Evolutionary conservation across 371 early-diverging fungal genomes (phyloP), one percentile per base, ranked within the genome.

Genomic region (Chytridiales sp.): DNA sequence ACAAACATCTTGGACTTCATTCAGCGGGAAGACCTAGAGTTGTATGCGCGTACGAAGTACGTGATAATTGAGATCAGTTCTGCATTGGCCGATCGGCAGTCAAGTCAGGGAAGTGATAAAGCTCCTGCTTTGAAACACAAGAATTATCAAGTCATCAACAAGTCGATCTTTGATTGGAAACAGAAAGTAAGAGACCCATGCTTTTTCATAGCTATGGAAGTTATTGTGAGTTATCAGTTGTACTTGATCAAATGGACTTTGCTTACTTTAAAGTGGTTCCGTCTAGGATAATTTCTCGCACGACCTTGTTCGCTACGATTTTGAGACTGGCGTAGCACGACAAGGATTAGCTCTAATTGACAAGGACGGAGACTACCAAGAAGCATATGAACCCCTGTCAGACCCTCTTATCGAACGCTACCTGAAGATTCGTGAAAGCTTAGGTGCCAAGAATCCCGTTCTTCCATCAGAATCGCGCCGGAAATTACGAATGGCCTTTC

Each of bases 191-290:
- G 74, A 1, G 85, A 87, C 19, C 71, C 83, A 24, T 94, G 95
- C 70, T 94, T 91, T 76, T 87, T 96, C 62, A 77, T 96, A 24
- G 95, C 92, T 11, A 89, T 94, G 92, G 93, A 91, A 72, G 92
- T 94, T 49, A 79, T 94, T 68, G 91, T 90, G 78, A 71, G 84
- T 75, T 9, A 15, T 32, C 9, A 24, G 21, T 9, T 9, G 46
- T 9, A 22, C 15, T 46, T 46, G 21, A 13, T 21, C 8, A 13
- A 13, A 13, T 9, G 9, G 46, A 46, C 24, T 24, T 15, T 24
- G 9, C 24, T 15, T 46, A 9, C 21, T 46, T 22, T 19, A 9
- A 22, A n/a, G 21, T 53, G 35, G n/a, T 15, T 49, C 5, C 6
- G n/a, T 19, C 6, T 53, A 89, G 84, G 96, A 97, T 72, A 95